Evolutionary conservation across 2,329 filamentous ascomycete genomes (phyloP).

Genomic region (Fusarium tjaetaba): DNA sequence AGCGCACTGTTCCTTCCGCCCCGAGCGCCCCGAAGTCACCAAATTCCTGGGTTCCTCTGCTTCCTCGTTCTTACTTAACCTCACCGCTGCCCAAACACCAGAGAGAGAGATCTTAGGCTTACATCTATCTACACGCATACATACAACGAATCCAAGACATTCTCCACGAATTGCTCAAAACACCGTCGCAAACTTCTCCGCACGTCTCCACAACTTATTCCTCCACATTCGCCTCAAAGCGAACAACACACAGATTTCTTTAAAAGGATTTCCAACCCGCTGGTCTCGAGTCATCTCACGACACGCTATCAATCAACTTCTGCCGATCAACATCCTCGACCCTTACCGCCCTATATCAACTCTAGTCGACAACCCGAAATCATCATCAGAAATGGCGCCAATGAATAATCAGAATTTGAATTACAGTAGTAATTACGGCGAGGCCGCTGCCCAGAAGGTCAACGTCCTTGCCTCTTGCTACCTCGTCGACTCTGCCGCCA

Average conservation of each 20-base stretch:
- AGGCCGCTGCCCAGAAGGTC: conserved; percentile 70
- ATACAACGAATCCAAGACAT: conserved; percentile 6
- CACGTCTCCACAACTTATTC: background rate
- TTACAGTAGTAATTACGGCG: conserved; percentile 82
- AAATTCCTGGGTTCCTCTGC: conserved; percentile 32
- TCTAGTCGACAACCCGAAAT: conserved; percentile 39
- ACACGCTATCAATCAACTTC: conserved; percentile 9
- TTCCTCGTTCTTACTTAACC: conserved; percentile 21
- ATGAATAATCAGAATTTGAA: conserved; percentile 76
- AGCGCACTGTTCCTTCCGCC: conserved; percentile 21
- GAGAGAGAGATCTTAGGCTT: background rate
- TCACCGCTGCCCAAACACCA: conserved; percentile 36
- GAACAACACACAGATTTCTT: conserved; percentile 5
- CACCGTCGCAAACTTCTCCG: conserved; percentile 9
- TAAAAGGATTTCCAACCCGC: conserved; percentile 5
- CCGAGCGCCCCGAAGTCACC: conserved; percentile 27
- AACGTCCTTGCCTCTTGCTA: conserved; percentile 94
- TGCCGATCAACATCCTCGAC: conserved; percentile 22
- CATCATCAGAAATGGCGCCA: conserved; percentile 63
- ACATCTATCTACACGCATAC: conserved; percentile 13
- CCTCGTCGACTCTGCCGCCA: conserved; percentile 77
- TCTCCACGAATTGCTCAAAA: conserved; percentile 3
- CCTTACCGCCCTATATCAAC: conserved; percentile 17
- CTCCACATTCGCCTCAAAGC: conserved; percentile 1
- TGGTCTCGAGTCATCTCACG: conserved; percentile 6